These are phyloP conservation scores for Colletotrichum somersetense DNA, from an alignment of 2,329 filamentous ascomycete species.

Conservation along the genomic window DNA sequence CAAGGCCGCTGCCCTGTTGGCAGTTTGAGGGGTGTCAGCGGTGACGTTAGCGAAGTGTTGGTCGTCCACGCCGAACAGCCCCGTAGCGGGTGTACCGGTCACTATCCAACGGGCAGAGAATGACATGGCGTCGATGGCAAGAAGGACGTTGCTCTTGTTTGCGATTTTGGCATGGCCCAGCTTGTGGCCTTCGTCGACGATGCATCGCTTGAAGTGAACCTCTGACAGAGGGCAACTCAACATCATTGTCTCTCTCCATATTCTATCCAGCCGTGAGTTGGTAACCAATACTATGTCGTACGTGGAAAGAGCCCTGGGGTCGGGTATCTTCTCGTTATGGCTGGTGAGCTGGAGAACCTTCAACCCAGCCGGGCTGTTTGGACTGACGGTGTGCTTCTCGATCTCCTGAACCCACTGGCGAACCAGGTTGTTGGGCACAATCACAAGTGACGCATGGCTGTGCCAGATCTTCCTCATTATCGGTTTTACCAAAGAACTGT, in stretches of 20 bases:
- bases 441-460: conserved; percentile 78
- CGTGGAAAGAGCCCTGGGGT: conserved; percentile 67
- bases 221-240: conserved; percentile 72
- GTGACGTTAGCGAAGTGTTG: conserved; percentile 8
- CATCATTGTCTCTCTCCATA: conserved; percentile 55
- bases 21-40: conserved; percentile 10
- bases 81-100: conserved; percentile 88
- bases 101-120: conserved; percentile 88
- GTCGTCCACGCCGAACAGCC: conserved; percentile 76
- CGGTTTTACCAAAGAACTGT: conserved; percentile 53
- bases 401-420: conserved; percentile 89
- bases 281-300: conserved; percentile 87
- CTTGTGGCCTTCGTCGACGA: conserved; percentile 92
- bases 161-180: conserved; percentile 74
- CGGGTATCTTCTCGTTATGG: conserved; percentile 67
- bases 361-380: conserved; percentile 59
- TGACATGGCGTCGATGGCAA: conserved; percentile 65
- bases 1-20: conserved; percentile 4
- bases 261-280: conserved; percentile 76
- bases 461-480: conserved; percentile 68
- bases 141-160: conserved; percentile 67
- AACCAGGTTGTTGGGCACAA: conserved; percentile 86
- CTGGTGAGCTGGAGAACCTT: conserved; percentile 72
- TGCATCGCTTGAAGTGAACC: conserved; percentile 87
- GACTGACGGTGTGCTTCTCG: conserved; percentile 73